Conservation (phyloP, 2,329 filamentous ascomycete species). For the Thyridium curvatum region DNA sequence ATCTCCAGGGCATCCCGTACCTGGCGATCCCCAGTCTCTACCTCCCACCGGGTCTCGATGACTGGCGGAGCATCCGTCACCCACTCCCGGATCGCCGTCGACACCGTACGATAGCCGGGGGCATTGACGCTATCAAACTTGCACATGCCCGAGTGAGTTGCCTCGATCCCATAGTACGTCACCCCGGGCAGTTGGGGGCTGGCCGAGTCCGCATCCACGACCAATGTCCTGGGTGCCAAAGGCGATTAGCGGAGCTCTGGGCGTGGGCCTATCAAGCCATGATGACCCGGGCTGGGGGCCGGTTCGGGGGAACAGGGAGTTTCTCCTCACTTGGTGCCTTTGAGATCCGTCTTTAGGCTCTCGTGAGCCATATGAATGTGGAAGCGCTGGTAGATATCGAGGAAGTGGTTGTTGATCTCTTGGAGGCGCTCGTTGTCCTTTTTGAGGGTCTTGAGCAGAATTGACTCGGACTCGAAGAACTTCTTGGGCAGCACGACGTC, state of each 20-base stretch:
- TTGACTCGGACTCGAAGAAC: slow-evolving; percentile 60
- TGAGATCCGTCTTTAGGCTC: slow-evolving; percentile 63
- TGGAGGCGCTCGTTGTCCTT: slow-evolving; percentile 68
- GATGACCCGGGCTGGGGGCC: too few relatives aligned
- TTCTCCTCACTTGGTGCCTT: slow-evolving; percentile 47
- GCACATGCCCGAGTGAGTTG: slow-evolving; percentile 66
- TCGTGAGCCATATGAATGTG: slow-evolving; percentile 74
- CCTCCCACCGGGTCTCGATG: slow-evolving; percentile 51
- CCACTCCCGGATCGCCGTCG: slow-evolving; percentile 44
- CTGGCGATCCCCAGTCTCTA: slow-evolving; percentile 49
- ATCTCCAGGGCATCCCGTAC: slow-evolving; percentile 32
- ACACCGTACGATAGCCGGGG: slow-evolving; percentile 55
- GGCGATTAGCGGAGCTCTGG: background rate
- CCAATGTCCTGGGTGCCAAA: slow-evolving; percentile 46
- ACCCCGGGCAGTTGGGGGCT: slow-evolving; percentile 64
- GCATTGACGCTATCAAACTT: slow-evolving; percentile 60
- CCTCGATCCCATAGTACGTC: slow-evolving; percentile 68
- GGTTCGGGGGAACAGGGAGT: too few relatives aligned
- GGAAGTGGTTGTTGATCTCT: slow-evolving; percentile 67
- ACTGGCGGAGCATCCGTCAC: slow-evolving; percentile 45
- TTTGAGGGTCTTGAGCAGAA: slow-evolving; percentile 65
- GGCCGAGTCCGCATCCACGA: slow-evolving; percentile 66
- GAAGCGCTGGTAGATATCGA: slow-evolving; percentile 64
- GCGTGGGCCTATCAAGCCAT: too few relatives aligned
- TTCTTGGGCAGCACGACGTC: slow-evolving; percentile 58